Evolutionary conservation across 345 rosid genomes (phyloP), one percentile per base, ranked within the genome.

Genomic region (Populus euphratica): DNA sequence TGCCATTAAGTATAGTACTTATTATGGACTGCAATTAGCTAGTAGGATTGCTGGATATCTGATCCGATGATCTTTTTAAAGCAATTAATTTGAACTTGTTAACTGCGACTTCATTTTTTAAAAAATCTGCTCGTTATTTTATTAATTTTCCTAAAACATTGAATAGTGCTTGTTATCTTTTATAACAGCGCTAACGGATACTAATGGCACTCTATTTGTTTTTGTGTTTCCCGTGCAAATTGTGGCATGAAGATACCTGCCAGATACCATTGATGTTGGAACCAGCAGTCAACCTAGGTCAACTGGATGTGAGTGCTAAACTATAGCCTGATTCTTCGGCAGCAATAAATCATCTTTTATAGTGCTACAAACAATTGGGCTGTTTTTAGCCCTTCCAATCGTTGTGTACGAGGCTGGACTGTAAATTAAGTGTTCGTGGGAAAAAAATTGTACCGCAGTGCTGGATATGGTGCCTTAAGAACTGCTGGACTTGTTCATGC

Each of bases 261-360:
- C 94, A 14, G 92, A 91, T 78, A 89, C 92, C 67, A 91, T 91
- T n/a, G 92, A 91, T 76, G 90, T 89, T 5, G 90, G 85, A 66
- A 89, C 78, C 76, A 91, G 85, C 87, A 85, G 81, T 76, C 84
- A 83, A 77, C 89, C 84, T 64, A 86, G 90, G 83, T 89, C 92
- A 64, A 78, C 79, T 18, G 92, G 89, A 81, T 91, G 94, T 21
- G 90, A 87, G 81, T 90, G 91, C 85, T 83, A 79, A 77, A 25
- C 23, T 23, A 23, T 56, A 14, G 59, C 50, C 68, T n/a, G 18
- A 76, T 54, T 73, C 61, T 83, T 80, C 73, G 44, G 82, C 70
- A 70, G 50, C 77, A 75, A 76, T 79, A 69, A 62, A 20, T 4
- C 64, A 16, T 72, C 52, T 71, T 69, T 69, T 27, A 69, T 50